Conservation (phyloP, 139 green algal species). For the Marvania coccoides region DNA sequence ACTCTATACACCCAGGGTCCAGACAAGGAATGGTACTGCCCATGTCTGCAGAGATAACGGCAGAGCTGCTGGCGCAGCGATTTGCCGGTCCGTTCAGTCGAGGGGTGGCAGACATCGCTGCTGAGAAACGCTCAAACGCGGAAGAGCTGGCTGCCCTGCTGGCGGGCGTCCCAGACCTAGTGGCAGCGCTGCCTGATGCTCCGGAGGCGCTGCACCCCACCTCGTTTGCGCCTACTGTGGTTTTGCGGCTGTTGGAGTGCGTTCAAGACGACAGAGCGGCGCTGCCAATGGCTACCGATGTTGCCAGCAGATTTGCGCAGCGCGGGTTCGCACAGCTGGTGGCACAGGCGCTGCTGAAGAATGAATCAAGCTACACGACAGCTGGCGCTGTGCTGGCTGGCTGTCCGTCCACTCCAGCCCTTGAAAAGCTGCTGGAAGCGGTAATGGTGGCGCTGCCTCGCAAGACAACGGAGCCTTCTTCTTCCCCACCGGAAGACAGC, state of each 20-base stretch:
- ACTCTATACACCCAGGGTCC: too few species aligned
- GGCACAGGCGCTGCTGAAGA: background rate
- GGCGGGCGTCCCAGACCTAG: constrained; percentile 26
- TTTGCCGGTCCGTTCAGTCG: constrained; percentile 18
- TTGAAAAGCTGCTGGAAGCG: constrained; percentile 10
- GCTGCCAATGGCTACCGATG: background rate
- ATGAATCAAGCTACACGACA: too few species aligned
- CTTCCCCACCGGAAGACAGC: background rate
- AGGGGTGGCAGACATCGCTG: constrained; percentile 7
- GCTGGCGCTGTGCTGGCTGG: constrained; percentile 1
- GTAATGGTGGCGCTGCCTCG: background rate
- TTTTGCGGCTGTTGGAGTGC: background rate
- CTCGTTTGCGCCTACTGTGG: background rate
- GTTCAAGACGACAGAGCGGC: background rate
- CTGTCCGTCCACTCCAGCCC: background rate
- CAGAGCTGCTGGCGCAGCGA: constrained; percentile 18
- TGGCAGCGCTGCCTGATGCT: background rate
- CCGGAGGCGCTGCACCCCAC: background rate
- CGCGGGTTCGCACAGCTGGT: background rate
- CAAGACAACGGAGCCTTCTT: too few species aligned
- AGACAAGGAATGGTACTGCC: constrained; percentile 16
- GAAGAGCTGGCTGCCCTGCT: constrained; percentile 15
- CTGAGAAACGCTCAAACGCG: background rate
- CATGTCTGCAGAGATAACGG: constrained; percentile 17
- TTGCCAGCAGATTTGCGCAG: constrained; percentile 1